Evolutionary conservation across 192 early-diverging fungal species (phyloP), one percentile per base, ranked within the genome.

Genomic region (Diversispora epigaea): DNA sequence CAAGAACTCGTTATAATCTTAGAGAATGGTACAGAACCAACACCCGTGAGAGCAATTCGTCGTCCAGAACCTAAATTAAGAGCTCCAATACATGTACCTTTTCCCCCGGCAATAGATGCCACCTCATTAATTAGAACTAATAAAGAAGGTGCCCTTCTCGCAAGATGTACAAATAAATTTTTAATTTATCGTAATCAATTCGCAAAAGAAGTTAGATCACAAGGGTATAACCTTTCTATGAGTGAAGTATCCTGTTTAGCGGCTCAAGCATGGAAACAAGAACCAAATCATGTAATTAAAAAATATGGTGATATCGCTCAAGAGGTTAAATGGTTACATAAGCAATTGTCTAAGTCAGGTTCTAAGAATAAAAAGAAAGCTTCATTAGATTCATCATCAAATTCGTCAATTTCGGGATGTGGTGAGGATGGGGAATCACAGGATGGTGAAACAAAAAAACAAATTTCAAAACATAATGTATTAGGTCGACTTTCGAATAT

Each of bases 111-210:
- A 14, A 49, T 74, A 22, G 63, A 74, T 74, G 50, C 72, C 0
- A 21, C 43, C 9, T 56, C 58, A 25, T 22, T 74, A 50, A 74
- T 74, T 19, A 19, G 60, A 22, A 62, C 58, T 2, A 50, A 74
- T 74, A 57, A 74, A 74, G 56, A 40, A 22, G 72, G 72, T 15
- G 58, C 54, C 9, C n/a, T 74, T 4, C 60, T 55, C 14, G 41
- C 72, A 22, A 55, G 72, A 47, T 74, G 72, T 57, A 74, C 60
- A 6, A 74, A 74, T 41, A 74, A 74, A 40, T 74, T 74, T 74
- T 25, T 74, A 46, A 74, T 74, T 40, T 74, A 74, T 74, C 72
- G 72, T 74, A 74, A 74, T 57, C 54, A 74, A 74, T 74, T 57
- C 44, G 60, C 72, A 1, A 74, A 60, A 63, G 54, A 74, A 61